Conservation (phyloP, 345 rosid species). For the Durio zibethinus region DNA sequence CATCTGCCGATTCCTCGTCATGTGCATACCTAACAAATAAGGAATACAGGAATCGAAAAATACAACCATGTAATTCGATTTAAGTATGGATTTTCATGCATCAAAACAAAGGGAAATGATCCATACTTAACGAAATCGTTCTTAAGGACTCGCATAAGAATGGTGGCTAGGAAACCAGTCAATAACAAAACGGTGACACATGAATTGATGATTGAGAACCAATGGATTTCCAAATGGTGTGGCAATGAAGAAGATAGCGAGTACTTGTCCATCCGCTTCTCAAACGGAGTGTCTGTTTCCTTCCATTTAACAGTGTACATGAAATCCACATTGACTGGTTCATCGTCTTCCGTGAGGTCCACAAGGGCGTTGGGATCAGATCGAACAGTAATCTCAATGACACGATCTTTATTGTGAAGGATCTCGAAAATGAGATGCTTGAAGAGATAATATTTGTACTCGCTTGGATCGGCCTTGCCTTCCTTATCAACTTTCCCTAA, state of each 20-base stretch:
- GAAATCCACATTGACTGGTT: conserved; percentile 43
- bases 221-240: conserved; percentile 51
- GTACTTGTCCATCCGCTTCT: conserved; percentile 56
- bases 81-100: background rate
- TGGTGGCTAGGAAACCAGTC: conserved; percentile 57
- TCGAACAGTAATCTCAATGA: conserved; percentile 41
- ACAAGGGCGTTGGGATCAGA: conserved; percentile 36
- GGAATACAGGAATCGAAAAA: background rate
- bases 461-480: conserved; percentile 37
- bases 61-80: background rate
- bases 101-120: background rate
- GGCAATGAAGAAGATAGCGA: conserved; percentile 44
- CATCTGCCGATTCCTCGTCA: conserved; percentile 53
- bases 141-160: conserved; percentile 54
- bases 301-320: conserved; percentile 49
- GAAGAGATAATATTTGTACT: conserved; percentile 42
- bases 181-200: conserved; percentile 55
- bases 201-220: conserved; percentile 57
- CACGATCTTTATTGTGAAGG: conserved; percentile 51
- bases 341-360: conserved; percentile 47
- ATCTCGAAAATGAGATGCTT: conserved; percentile 45
- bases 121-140: conserved; percentile 55
- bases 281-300: conserved; percentile 41
- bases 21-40: conserved; percentile 40
- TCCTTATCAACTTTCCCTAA: conserved; percentile 48